Conservation (phyloP, 306 rosid species). For the Cucumis cinereus region DNA sequence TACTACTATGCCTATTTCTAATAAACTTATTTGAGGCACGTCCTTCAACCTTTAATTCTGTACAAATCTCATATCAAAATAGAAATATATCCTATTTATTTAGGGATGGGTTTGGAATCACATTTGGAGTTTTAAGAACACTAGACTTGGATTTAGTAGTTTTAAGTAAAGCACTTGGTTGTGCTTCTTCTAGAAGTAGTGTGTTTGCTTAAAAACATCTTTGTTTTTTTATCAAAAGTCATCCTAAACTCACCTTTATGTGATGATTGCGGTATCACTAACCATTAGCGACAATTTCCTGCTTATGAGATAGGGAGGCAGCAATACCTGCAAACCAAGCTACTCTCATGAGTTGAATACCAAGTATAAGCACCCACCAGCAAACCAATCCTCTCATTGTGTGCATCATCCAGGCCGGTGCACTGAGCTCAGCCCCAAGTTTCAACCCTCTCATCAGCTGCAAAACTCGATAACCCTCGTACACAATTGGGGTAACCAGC, state of each 20-base stretch:
- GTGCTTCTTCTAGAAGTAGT: background rate
- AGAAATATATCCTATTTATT: background rate
- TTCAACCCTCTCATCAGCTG: constrained; percentile 90
- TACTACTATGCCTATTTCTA: background rate
- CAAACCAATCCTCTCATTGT: constrained; percentile 65
- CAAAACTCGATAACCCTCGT: constrained; percentile 71
- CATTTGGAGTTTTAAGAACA: background rate
- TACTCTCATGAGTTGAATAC: constrained; percentile 92
- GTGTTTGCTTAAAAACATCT: background rate
- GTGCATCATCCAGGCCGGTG: constrained; percentile 77
- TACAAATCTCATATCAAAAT: background rate
- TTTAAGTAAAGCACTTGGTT: background rate
- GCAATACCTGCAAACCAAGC: constrained; percentile 87
- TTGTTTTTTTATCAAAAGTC: background rate
- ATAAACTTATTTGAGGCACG: background rate
- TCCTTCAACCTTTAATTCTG: background rate
- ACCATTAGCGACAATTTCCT: background rate
- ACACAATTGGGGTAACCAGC: constrained; percentile 81
- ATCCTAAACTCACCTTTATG: background rate
- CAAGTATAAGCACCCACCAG: constrained; percentile 88
- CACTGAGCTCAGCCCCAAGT: constrained; percentile 61
- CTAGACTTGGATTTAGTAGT: background rate
- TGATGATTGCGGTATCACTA: background rate
- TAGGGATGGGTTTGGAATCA: background rate
- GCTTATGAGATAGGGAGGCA: constrained; percentile 20